Evolutionary conservation across 2,329 filamentous ascomycete species (phyloP), one percentile per base, ranked within the genome.

Genomic region (Fusarium sublunatum): DNA sequence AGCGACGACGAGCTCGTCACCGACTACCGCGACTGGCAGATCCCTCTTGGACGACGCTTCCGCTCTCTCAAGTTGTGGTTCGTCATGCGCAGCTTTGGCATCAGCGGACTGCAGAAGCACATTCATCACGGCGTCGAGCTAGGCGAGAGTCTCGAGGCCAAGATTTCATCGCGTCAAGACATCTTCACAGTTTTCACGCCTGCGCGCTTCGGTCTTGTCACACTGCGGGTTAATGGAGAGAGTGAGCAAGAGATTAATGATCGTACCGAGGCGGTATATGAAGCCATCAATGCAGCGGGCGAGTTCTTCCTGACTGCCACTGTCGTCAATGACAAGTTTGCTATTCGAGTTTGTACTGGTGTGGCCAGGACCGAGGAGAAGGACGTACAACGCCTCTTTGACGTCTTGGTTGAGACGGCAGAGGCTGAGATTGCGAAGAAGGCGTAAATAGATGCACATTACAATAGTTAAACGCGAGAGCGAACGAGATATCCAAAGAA

Each of bases 11-110:
- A 92, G 0, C 83, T 94, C 2, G 94, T 97, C 1, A 97, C 92
- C 24, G 94, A 98, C 77, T 97, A 97, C 80, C 87, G 94, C 42
- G 93, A 98, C 81, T 98, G 94, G 94, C 93, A 97, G 78, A 96
- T 98, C 70, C 93, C 94, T 0, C 87, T 98, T 0, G 94, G 94
- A 8, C 84, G 94, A 3, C 84, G 94, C 13, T 98, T 98, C 83
- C 86, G 94, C 58, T 88, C 90, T 3, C 79, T 98, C 55, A 98
- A 98, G 80, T 88, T 97, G 63, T 98, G 94, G 94, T 97, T 97
- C 74, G 93, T 98, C 7, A 80, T 97, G 70, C 84, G 94, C 40
- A 88, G 85, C 39, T 97, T 93, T 73, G 94, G 94, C 43, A 79
- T 96, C 47, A 82, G 83, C 28, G 94, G 93, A 0, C 77, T 98